phyloP scores from a whole-genome alignment of 495 filamentous ascomycete species.

The Wilcoxina mikolae region DNA sequence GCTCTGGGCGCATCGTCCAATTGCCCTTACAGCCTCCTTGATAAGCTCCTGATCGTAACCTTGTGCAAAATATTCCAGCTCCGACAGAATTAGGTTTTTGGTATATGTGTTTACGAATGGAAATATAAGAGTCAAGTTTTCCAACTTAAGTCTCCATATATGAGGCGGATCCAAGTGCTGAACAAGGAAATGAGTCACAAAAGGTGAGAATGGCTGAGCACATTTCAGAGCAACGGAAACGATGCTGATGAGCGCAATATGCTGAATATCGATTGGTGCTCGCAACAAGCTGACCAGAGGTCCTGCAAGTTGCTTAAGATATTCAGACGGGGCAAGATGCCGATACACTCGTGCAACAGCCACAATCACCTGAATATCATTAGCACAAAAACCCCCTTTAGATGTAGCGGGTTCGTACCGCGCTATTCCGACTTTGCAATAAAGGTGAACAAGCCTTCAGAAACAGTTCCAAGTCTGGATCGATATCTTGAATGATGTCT shows the following conservation, averaged over 20 bases:
- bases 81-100: constrained; percentile 74
- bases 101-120: constrained; percentile 59
- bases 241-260: constrained; percentile 83
- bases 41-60: constrained; percentile 62
- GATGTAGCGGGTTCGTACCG: constrained; percentile 31
- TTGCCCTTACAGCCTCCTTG: constrained; percentile 74
- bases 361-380: constrained; percentile 45
- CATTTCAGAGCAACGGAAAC: constrained; percentile 64
- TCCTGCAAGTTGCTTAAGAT: constrained; percentile 56
- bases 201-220: constrained; percentile 64
- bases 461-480: constrained; percentile 72
- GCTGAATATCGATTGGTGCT: constrained; percentile 68
- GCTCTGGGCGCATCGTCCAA: constrained; percentile 79
- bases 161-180: constrained; percentile 65
- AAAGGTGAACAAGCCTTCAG: constrained; percentile 65
- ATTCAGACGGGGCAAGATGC: constrained; percentile 60
- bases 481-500: constrained; percentile 48
- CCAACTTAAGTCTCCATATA: constrained; percentile 80
- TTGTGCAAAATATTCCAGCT: constrained; percentile 82
- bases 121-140: constrained; percentile 77
- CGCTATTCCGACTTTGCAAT: constrained; percentile 83
- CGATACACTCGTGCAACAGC: constrained; percentile 73
- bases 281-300: constrained; percentile 75
- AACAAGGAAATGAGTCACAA: constrained; percentile 75
- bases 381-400: background rate